Evolutionary conservation across 441 rosid genomes (phyloP).

Genomic region (Biscutella auriculata): DNA sequence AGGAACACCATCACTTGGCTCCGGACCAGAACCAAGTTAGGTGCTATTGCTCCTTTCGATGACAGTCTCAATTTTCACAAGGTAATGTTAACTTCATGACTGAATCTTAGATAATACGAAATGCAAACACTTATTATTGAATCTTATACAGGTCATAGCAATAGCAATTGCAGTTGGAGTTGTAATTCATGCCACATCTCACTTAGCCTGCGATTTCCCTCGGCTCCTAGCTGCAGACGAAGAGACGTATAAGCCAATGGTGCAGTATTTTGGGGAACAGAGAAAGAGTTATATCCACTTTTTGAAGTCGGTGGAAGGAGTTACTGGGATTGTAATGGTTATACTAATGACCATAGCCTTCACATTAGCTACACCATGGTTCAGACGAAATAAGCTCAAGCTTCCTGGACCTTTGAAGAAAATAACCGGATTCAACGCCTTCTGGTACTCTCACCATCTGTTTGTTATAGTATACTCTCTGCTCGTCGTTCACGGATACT

Average conservation of each 20-base stretch:
- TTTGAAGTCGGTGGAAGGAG: slow-evolving; percentile 37
- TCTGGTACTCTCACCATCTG: slow-evolving; percentile 65
- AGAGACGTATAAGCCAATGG: slow-evolving; percentile 33
- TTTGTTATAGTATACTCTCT: slow-evolving; percentile 46
- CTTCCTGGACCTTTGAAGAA: slow-evolving; percentile 41
- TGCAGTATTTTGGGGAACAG: slow-evolving; percentile 36
- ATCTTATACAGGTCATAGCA: slow-evolving; percentile 38
- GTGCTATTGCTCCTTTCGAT: slow-evolving; percentile 42
- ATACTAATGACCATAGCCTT: slow-evolving; percentile 49
- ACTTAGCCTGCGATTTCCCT: slow-evolving; percentile 53
- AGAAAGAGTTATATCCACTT: slow-evolving; percentile 33
- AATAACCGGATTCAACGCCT: slow-evolving; percentile 57
- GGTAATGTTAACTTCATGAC: slow-evolving; percentile 16
- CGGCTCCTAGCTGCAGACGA: slow-evolving; percentile 32
- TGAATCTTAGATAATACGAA: not conserved
- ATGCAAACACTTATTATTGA: not conserved
- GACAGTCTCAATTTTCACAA: slow-evolving; percentile 60
- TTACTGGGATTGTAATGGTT: slow-evolving; percentile 44
- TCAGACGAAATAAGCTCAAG: slow-evolving; percentile 36
- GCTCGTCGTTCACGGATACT: slow-evolving; percentile 39
- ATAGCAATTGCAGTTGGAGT: slow-evolving; percentile 37
- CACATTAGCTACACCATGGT: slow-evolving; percentile 49
- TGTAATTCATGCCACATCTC: slow-evolving; percentile 33
- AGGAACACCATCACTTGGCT: slow-evolving; percentile 59
- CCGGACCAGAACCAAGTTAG: slow-evolving; percentile 38